A percentile compares a stretch with the other conserved stretches of the same genome.
phyloP scores from a whole-genome alignment of 2,329 filamentous ascomycete species.

The Didymella pinodella region DNA sequence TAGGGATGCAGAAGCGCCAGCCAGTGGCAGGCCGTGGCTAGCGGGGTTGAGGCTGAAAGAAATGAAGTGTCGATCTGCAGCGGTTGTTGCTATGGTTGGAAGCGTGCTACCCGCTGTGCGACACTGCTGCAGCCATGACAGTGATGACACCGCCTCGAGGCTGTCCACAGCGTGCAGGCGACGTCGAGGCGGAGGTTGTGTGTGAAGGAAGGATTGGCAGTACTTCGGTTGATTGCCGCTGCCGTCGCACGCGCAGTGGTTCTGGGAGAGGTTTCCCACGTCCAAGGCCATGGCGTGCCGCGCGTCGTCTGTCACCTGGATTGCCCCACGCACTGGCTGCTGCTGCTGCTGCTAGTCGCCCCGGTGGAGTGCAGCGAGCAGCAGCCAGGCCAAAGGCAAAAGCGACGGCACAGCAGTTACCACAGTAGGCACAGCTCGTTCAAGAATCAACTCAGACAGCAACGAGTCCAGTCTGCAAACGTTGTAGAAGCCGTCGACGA shows the following conservation, averaged over 20 bases:
- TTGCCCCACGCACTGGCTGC: slow-evolving; percentile 1
- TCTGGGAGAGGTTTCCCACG: background rate
- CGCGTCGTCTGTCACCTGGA: slow-evolving; percentile 2
- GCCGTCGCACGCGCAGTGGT: background rate
- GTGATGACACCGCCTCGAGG: background rate
- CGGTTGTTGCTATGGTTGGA: slow-evolving; percentile 1
- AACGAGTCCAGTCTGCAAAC: background rate
- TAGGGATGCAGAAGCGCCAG: background rate
- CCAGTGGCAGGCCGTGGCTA: slow-evolving; percentile 4
- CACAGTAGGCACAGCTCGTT: background rate
- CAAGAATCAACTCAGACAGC: background rate
- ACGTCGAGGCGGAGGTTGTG: background rate
- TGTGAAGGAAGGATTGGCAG: background rate
- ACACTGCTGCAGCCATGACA: slow-evolving; percentile 2
- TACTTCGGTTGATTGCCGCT: background rate
- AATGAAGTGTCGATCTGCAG: slow-evolving; percentile 8
- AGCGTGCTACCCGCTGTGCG: background rate
- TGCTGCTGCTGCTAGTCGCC: background rate
- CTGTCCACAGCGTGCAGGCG: background rate
- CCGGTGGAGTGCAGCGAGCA: background rate
- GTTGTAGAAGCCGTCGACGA: slow-evolving; percentile 1
- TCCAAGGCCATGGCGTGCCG: slow-evolving; percentile 4
- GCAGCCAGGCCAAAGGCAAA: slow-evolving; percentile 1
- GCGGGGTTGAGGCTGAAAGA: slow-evolving; percentile 18
- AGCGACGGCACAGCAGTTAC: background rate